phyloP scores from a whole-genome alignment of 352 stramenopile species.

The Phytophthora colocasiae region DNA sequence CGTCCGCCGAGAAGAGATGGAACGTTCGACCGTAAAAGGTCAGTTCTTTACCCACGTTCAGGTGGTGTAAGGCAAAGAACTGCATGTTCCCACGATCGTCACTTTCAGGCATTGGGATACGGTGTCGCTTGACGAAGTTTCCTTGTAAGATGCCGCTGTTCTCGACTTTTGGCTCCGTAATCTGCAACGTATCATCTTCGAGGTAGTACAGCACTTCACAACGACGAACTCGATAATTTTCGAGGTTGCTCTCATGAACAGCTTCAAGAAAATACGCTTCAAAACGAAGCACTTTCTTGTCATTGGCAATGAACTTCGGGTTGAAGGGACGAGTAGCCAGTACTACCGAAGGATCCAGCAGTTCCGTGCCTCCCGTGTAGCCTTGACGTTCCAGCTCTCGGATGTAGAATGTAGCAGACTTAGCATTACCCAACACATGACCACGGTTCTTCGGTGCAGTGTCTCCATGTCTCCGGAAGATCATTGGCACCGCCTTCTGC shows the following conservation, averaged over 20 bases:
- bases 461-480: slow-evolving; percentile 78
- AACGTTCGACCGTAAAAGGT: slow-evolving; percentile 87
- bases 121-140: slow-evolving; percentile 89
- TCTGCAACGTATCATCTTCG: slow-evolving; percentile 88
- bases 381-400: slow-evolving; percentile 70
- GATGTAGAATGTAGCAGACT: slow-evolving; percentile 75
- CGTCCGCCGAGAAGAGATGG: slow-evolving; percentile 73
- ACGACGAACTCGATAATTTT: slow-evolving; percentile 85
- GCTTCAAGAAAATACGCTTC: slow-evolving; percentile 90
- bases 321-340: slow-evolving; percentile 60
- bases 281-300: slow-evolving; percentile 90
- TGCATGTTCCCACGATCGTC: slow-evolving; percentile 76
- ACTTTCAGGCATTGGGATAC: slow-evolving; percentile 83
- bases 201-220: slow-evolving; percentile 89
- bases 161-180: slow-evolving; percentile 88
- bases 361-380: slow-evolving; percentile 49
- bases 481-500: slow-evolving; percentile 84
- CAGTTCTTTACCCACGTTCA: slow-evolving; percentile 76
- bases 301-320: slow-evolving; percentile 72
- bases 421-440: slow-evolving; percentile 68
- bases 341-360: slow-evolving; percentile 50
- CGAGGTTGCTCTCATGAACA: slow-evolving; percentile 86
- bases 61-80: slow-evolving; percentile 63
- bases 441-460: slow-evolving; percentile 71
- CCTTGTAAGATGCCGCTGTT: slow-evolving; percentile 92